These are phyloP conservation scores for Linderniella brevidens DNA, from an alignment of 257 asterid species.

Conservation along the genomic window DNA sequence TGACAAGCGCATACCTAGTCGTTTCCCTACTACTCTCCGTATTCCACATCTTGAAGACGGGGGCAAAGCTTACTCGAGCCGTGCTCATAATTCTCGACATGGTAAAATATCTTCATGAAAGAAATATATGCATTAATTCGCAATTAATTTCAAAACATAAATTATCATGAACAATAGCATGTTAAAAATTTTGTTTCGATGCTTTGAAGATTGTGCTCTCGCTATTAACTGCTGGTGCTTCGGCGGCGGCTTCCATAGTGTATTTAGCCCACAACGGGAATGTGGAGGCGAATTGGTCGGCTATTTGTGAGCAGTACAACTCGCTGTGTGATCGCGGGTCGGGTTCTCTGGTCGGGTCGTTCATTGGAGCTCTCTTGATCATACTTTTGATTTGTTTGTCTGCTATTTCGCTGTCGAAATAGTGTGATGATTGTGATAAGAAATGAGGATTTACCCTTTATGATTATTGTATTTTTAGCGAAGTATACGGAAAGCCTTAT, in stretches of 20 bases:
- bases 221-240: conserved; percentile 43
- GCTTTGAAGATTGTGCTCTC: conserved; percentile 41
- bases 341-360: conserved; percentile 57
- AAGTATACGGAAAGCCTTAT: no score
- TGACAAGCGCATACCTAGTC: conserved; percentile 37
- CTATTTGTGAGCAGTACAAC: conserved; percentile 61
- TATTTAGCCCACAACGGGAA: conserved; percentile 81
- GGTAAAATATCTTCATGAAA: conserved; percentile 14
- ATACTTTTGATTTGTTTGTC: no score
- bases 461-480: no score
- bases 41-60: conserved; percentile 50
- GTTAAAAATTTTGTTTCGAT: conserved; percentile 1
- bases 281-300: conserved; percentile 47
- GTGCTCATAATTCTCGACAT: conserved; percentile 47
- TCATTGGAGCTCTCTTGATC: conserved; percentile 15
- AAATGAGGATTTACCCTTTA: no score
- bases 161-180: conserved; percentile 3
- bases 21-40: conserved; percentile 47
- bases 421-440: no score
- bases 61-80: conserved; percentile 30
- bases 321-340: conserved; percentile 57
- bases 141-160: background rate
- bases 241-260: conserved; percentile 77
- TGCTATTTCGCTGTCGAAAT: no score
- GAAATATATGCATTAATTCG: background rate